These are phyloP conservation scores for Phialemoniopsis sp. DNA, from an alignment of 2,329 filamentous ascomycete species.

Conservation along the genomic window DNA sequence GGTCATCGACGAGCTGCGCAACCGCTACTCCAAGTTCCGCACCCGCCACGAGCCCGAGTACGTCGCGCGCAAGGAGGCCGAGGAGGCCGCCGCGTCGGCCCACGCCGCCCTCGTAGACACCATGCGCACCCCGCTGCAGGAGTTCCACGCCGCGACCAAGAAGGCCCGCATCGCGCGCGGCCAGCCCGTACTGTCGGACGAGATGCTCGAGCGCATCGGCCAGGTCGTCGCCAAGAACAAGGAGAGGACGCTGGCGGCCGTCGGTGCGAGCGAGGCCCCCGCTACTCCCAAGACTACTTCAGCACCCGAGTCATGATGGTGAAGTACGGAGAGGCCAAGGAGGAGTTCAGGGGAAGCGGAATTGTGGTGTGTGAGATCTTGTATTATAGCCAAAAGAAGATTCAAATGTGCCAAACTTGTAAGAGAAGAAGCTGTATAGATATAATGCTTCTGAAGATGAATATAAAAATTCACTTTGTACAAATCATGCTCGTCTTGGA, in stretches of 20 bases:
- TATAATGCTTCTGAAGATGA: too few relatives aligned
- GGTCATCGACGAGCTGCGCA: conserved; percentile 83
- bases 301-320: neutral
- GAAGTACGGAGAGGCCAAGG: neutral
- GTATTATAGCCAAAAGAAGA: neutral
- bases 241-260: conserved; percentile 30
- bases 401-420: neutral
- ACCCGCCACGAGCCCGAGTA: conserved; percentile 76
- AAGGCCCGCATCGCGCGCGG: conserved; percentile 46
- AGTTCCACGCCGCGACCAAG: conserved; percentile 53
- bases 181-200: conserved; percentile 50
- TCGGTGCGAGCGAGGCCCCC: conserved; percentile 18
- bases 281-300: neutral
- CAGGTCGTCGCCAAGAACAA: conserved; percentile 55
- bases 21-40: conserved; percentile 77
- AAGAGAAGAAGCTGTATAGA: neutral
- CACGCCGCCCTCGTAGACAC: conserved; percentile 25
- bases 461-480: too few relatives aligned
- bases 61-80: conserved; percentile 42
- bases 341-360: neutral
- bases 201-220: conserved; percentile 60
- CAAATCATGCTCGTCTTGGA: neutral
- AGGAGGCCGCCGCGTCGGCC: conserved; percentile 23
- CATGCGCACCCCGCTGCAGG: conserved; percentile 55
- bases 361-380: too few relatives aligned